Evolutionary conservation across 495 filamentous ascomycete genomes (phyloP).

Genomic region (Aspergillus saccharolyticus): DNA sequence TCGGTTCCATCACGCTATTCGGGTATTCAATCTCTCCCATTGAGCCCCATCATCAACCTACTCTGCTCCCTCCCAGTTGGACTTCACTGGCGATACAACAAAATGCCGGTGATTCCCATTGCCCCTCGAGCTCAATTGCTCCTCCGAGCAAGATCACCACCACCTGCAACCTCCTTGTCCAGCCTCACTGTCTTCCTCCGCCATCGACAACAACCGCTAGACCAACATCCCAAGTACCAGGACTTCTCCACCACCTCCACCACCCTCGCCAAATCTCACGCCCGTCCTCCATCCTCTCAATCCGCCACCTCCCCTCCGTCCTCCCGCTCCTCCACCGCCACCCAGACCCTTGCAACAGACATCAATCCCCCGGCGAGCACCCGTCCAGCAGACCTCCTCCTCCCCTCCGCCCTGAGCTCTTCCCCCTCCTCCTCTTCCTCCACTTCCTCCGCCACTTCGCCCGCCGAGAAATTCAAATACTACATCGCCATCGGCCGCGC

Average conservation of each 20-base stretch:
- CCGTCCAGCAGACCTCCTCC: conserved; percentile 28
- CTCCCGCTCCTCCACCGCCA: conserved; percentile 9
- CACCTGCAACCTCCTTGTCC: not conserved
- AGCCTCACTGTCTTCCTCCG: not conserved
- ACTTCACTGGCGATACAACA: too few relatives aligned
- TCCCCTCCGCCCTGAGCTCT: conserved; percentile 20
- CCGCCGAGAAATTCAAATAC: conserved; percentile 31
- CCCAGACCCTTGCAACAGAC: conserved; percentile 16
- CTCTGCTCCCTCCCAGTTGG: too few relatives aligned
- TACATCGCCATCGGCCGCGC: conserved; percentile 40
- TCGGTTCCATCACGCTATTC: too few relatives aligned
- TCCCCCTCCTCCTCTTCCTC: conserved; percentile 23
- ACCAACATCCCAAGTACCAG: not conserved
- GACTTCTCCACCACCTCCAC: conserved; percentile 6
- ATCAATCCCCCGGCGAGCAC: conserved; percentile 40
- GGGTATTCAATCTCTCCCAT: too few relatives aligned
- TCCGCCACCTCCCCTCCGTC: conserved; percentile 15
- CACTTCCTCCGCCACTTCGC: conserved; percentile 19
- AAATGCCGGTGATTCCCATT: conserved; percentile 13
- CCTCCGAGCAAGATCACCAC: not conserved
- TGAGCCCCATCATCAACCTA: too few relatives aligned
- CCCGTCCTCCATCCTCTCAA: conserved; percentile 18
- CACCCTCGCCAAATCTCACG: conserved; percentile 18
- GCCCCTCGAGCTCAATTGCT: conserved; percentile 3
- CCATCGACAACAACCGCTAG: not conserved